phyloP scores from a whole-genome alignment of 179 eudicot genomes.

The Spinacia oleracea region DNA sequence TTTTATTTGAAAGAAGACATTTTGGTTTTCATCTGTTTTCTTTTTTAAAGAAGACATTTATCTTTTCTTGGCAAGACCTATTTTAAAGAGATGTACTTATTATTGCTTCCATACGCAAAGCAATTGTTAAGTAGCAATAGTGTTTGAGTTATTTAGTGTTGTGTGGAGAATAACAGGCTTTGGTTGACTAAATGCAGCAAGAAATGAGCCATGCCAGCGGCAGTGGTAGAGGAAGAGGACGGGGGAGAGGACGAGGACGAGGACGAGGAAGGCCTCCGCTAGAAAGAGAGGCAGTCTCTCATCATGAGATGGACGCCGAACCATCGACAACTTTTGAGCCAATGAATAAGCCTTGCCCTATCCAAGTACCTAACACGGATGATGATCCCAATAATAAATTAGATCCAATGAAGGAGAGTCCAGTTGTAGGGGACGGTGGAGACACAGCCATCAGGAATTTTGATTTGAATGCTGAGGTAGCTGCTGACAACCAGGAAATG shows the following conservation, averaged over 20 bases:
- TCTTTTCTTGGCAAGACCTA: not conserved
- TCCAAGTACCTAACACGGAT: conserved; percentile 28
- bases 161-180: not conserved
- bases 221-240: conserved; percentile 50
- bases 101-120: not conserved
- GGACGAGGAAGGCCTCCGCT: conserved; percentile 44
- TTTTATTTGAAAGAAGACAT: too few relatives aligned
- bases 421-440: conserved; percentile 26
- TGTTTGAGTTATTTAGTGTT: too few relatives aligned
- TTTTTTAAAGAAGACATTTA: not conserved
- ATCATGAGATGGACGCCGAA: conserved; percentile 39
- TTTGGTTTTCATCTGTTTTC: not conserved
- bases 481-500: conserved; percentile 32
- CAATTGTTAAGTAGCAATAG: not conserved
- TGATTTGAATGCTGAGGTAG: conserved; percentile 42
- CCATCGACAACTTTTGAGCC: conserved; percentile 36
- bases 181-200: conserved; percentile 29
- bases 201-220: conserved; percentile 44
- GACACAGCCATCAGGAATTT: conserved; percentile 37
- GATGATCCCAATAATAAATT: conserved; percentile 26
- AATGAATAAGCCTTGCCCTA: conserved; percentile 24
- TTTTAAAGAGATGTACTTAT: not conserved
- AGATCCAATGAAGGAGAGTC: conserved; percentile 38
- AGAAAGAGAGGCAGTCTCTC: conserved; percentile 38
- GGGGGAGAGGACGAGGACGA: conserved; percentile 52